phyloP scores from a whole-genome alignment of 2,329 filamentous ascomycete genomes.

The Colletotrichum orbiculare region DNA sequence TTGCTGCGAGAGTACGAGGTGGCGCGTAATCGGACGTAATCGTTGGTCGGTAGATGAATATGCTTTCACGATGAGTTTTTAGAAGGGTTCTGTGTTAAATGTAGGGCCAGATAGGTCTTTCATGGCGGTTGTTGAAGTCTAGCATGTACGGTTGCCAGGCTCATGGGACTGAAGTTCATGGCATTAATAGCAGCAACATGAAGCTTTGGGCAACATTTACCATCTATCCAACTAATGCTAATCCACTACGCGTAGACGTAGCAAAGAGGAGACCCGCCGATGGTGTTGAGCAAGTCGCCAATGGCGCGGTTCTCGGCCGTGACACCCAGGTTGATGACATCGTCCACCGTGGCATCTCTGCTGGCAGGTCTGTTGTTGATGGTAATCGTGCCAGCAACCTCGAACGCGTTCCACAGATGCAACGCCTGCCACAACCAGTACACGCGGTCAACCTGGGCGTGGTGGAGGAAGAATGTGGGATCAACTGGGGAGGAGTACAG shows the following conservation, averaged over 20 bases:
- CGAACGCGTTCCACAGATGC: conserved; percentile 37
- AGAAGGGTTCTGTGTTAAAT: accelerated
- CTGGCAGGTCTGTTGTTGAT: conserved; percentile 39
- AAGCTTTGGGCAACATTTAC: no score
- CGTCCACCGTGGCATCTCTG: conserved; percentile 36
- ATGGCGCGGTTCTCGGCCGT: conserved; percentile 42
- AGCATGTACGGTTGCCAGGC: no score
- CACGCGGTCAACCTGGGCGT: conserved; percentile 44
- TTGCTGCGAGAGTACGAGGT: conserved; percentile 28
- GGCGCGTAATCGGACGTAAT: neutral
- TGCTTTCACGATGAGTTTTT: no score
- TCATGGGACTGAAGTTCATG: no score
- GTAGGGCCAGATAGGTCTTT: accelerated
- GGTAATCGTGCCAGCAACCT: conserved; percentile 39
- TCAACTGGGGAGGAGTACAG: conserved; percentile 45
- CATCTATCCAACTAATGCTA: neutral
- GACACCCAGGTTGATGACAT: conserved; percentile 44
- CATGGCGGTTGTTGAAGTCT: no score
- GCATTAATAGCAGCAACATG: no score
- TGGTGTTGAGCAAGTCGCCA: conserved; percentile 46
- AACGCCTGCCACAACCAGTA: conserved; percentile 44
- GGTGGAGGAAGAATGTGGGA: conserved; percentile 43
- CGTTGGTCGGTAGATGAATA: no score
- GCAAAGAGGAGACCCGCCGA: conserved; percentile 47
- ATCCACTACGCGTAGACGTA: conserved; percentile 43